A percentile compares a stretch with the other conserved stretches of the same genome.
Conservation (phyloP, 2,329 filamentous ascomycete species). For the Paecilomyces dactylethromorphus region DNA sequence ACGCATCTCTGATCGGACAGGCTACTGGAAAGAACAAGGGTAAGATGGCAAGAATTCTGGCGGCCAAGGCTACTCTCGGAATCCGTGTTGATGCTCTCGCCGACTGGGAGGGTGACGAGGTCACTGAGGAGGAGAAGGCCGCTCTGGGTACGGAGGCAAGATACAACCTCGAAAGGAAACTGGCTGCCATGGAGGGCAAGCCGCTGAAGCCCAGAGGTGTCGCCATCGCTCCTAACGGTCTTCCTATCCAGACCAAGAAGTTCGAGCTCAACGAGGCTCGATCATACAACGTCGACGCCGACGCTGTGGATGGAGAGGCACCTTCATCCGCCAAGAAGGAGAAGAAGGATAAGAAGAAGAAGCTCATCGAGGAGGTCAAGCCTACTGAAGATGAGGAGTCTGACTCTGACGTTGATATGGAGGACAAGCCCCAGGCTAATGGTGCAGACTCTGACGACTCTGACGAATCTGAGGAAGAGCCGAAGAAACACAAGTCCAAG, state of each 20-base stretch:
- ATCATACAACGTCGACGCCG: conserved; percentile 92
- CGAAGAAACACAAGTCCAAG: conserved; percentile 32
- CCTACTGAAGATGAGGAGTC: conserved; percentile 11
- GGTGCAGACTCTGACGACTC: conserved; percentile 16
- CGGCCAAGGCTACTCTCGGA: conserved; percentile 88
- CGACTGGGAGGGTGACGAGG: conserved; percentile 67
- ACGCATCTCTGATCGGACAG: conserved; percentile 89
- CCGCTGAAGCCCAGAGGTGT: conserved; percentile 71
- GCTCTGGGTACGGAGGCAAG: conserved; percentile 62
- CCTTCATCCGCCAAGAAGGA: conserved; percentile 39
- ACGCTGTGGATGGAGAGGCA: conserved; percentile 69
- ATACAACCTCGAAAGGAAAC: conserved; percentile 43
- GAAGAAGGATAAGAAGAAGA: conserved; percentile 40
- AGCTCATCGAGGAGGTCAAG: conserved; percentile 40
- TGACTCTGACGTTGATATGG: conserved; percentile 36
- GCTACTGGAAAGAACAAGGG: conserved; percentile 98
- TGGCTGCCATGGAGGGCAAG: conserved; percentile 73
- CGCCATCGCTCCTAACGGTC: conserved; percentile 67
- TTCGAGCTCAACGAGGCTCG: conserved; percentile 79
- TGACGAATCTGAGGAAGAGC: conserved; percentile 23
- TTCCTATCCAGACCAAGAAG: conserved; percentile 61
- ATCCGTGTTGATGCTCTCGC: conserved; percentile 85
- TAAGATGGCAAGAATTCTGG: conserved; percentile 95
- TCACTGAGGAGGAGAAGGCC: conserved; percentile 83
- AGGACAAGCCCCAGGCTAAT: conserved; percentile 19